Evolutionary conservation across 768 basidiomycete species (phyloP), one percentile per base, ranked within the genome.

Genomic region (Termitomyces eurrhizus): DNA sequence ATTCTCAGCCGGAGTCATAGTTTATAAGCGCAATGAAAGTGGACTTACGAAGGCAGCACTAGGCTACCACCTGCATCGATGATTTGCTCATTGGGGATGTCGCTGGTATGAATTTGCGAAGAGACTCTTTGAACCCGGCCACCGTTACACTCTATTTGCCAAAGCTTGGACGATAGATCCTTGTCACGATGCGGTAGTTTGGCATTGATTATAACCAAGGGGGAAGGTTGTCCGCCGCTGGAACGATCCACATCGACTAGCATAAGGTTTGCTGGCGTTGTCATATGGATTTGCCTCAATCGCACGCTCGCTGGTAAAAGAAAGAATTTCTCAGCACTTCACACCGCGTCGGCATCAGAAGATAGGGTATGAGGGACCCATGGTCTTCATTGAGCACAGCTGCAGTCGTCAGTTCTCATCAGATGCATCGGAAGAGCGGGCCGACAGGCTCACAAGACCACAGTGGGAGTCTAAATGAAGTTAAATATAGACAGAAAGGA

Each of bases 21-120:
- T 33, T 21, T 18, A 48, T 45, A 37, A 45, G 62, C 35, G 50
- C 16, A 35, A 54, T 45, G 35, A 44, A 44, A 44, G 33, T 51
- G 21, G 52, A 68, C 74, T 69, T 64, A 76, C 75, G 75, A 75
- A 53, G 74, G 75, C 37, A 78, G 59, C 67, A 76, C 63, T 62
- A 78, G 51, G 60, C 72, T 67, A 41, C 75, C 73, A 49, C 68
- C 64, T 39, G 70, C 73, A 52, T 72, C 66, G 41, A 73, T 60
- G 32, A 50, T 61, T 54, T 39, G 32, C 24, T 48, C 52, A 33
- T 50, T 36, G 46, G 45, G n/a, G 46, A 44, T 44, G 56, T 51
- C 62, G 26, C 9, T 32, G 39, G 50, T 42, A 21, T 58, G 62
- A 44, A 24, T 16, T 53, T 58, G 56, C 36, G 64, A 66, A 45